Evolutionary conservation across 2,329 filamentous ascomycete genomes (phyloP).

Genomic region (Colletotrichum sp.): DNA sequence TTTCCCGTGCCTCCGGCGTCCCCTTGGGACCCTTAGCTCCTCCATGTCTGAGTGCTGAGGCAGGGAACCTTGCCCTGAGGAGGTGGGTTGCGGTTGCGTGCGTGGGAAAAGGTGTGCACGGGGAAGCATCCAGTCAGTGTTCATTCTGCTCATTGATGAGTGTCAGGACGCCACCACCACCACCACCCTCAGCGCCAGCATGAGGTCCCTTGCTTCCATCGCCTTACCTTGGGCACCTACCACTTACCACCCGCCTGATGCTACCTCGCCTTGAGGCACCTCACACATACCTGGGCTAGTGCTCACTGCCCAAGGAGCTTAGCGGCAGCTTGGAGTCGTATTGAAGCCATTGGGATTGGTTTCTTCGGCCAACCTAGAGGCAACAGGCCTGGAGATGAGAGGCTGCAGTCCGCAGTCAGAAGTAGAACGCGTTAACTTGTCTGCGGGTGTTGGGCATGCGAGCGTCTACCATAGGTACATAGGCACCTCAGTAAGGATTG

Average conservation of each 20-base stretch:
- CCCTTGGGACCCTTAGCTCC: not conserved
- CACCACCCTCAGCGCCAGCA: not conserved
- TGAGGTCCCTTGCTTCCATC: not conserved
- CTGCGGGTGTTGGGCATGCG: not conserved
- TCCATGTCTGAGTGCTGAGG: not conserved
- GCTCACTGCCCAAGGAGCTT: not conserved
- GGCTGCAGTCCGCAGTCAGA: not conserved
- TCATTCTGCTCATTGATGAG: not conserved
- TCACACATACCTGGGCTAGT: not conserved
- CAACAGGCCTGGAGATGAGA: not conserved
- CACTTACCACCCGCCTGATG: not conserved
- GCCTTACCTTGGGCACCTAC: not conserved
- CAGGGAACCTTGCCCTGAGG: slow-evolving; percentile 1
- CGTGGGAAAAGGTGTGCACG: not conserved
- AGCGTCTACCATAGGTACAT: not conserved
- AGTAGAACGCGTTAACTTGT: not conserved
- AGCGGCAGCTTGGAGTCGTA: not conserved
- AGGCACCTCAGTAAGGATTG: not conserved
- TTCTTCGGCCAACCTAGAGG: not conserved
- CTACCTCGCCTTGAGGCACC: not conserved
- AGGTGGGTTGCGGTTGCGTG: not conserved
- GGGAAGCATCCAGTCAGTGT: not conserved
- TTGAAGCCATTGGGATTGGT: not conserved
- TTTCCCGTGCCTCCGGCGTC: not conserved
- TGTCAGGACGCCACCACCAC: not conserved